These are phyloP conservation scores for Annulohypoxylon stygium DNA, from an alignment of 495 filamentous ascomycete genomes.

Conservation along the genomic window DNA sequence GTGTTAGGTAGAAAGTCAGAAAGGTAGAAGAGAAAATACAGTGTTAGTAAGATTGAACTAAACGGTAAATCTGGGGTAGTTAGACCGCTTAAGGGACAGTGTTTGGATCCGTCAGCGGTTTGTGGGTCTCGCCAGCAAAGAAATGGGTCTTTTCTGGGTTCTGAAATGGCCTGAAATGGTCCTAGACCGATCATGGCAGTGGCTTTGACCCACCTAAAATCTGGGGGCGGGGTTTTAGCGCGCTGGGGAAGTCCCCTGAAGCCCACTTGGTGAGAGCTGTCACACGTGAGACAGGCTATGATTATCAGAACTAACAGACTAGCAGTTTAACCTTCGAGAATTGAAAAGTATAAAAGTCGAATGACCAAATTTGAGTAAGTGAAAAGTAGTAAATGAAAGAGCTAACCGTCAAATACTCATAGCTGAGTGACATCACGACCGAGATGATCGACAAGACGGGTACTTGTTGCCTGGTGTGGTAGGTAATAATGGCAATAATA, in stretches of 20 bases:
- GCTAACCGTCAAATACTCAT: conserved; percentile 20
- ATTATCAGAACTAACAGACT: conserved; percentile 9
- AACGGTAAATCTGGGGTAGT: conserved; percentile 7
- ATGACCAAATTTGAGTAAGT: neutral
- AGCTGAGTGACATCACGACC: conserved; percentile 38
- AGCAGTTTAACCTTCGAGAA: conserved; percentile 5
- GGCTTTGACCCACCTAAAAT: conserved; percentile 29
- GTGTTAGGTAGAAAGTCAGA: too few species aligned
- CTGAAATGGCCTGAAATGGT: neutral
- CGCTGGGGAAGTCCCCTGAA: conserved; percentile 27
- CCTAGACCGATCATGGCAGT: conserved; percentile 17
- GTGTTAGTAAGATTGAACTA: conserved; percentile 8
- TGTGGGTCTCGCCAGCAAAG: conserved; percentile 30
- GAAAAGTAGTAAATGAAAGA: neutral
- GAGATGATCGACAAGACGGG: conserved; percentile 27
- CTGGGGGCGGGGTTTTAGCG: conserved; percentile 48
- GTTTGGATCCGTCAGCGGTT: conserved; percentile 6
- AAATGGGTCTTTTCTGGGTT: neutral
- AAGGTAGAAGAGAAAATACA: conserved; percentile 15
- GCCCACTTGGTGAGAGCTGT: conserved; percentile 30
- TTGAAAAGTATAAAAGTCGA: neutral
- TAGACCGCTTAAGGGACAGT: conserved; percentile 25
- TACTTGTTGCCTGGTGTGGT: conserved; percentile 26
- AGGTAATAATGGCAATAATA: conserved; percentile 32
- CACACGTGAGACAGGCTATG: conserved; percentile 36